phyloP scores from a whole-genome alignment of 495 filamentous ascomycete species.

The Talaromyces nanjingensis region DNA sequence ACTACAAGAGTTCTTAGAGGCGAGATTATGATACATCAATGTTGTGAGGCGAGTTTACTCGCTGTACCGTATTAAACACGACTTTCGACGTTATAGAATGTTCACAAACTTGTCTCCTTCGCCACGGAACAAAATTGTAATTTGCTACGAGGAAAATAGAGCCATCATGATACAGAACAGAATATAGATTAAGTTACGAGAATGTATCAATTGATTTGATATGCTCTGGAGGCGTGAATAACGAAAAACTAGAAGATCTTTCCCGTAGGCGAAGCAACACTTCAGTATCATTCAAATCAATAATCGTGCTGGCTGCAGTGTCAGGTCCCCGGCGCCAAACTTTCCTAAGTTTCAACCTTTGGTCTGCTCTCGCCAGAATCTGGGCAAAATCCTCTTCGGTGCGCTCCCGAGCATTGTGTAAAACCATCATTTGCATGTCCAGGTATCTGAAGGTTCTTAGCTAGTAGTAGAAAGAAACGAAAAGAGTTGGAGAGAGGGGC shows the following conservation, averaged over 20 bases:
- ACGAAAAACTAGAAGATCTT: not conserved
- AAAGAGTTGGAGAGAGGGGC: too few species aligned
- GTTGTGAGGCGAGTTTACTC: not conserved
- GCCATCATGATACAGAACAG: too few species aligned
- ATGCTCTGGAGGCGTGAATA: too few species aligned
- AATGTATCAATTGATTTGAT: too few species aligned
- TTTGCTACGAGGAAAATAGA: too few species aligned
- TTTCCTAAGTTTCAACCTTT: not conserved
- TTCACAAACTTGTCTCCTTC: not conserved
- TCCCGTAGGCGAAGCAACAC: not conserved
- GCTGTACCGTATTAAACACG: not conserved
- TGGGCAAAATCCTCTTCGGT: conserved; percentile 21
- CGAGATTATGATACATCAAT: not conserved
- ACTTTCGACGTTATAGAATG: not conserved
- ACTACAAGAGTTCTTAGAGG: not conserved
- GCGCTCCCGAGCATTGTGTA: conserved; percentile 30
- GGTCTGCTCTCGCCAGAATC: conserved; percentile 11
- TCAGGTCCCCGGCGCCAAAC: not conserved
- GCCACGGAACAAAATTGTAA: not conserved
- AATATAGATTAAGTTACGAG: too few species aligned
- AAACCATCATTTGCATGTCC: conserved; percentile 30
- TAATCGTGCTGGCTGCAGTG: not conserved
- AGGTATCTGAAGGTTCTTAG: not conserved
- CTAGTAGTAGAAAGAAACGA: not conserved
- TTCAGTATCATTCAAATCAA: conserved; percentile 1